These are phyloP conservation scores for Ustilago esculenta DNA, from an alignment of 1,284 basidiomycete species.

Conservation along the genomic window DNA sequence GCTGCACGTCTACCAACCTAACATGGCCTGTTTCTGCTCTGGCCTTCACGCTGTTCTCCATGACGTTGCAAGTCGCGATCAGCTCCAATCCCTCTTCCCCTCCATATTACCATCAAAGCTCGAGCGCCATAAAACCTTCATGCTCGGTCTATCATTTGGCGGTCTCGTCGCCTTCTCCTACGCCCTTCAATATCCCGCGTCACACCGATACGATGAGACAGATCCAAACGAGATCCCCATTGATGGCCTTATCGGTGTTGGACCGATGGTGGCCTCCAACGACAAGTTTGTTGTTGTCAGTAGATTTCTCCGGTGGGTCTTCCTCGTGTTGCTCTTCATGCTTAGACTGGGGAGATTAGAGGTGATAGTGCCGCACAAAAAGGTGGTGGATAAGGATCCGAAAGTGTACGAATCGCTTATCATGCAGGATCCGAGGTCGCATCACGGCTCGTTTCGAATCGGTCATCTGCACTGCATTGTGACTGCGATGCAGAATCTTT, in stretches of 20 bases:
- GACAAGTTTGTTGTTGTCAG: conserved; percentile 35
- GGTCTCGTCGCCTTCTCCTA: conserved; percentile 60
- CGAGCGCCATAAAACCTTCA: conserved; percentile 57
- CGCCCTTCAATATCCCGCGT: conserved; percentile 57
- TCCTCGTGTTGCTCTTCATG: conserved; percentile 10
- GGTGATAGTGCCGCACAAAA: conserved; percentile 62
- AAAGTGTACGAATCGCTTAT: conserved; percentile 63
- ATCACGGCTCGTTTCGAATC: conserved; percentile 62
- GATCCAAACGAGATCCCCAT: conserved; percentile 56
- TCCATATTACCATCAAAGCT: conserved; percentile 33
- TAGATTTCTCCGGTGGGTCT: conserved; percentile 14
- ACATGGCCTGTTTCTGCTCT: conserved; percentile 47
- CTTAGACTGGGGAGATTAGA: conserved; percentile 48
- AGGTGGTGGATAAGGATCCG: conserved; percentile 61
- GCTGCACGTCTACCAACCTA: conserved; percentile 59
- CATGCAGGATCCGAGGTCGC: conserved; percentile 59
- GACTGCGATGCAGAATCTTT: conserved; percentile 43
- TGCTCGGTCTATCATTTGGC: conserved; percentile 64
- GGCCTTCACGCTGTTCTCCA: conserved; percentile 58
- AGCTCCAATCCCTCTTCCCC: conserved; percentile 23
- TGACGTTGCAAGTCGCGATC: conserved; percentile 58
- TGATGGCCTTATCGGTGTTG: conserved; percentile 60
- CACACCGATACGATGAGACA: conserved; percentile 43
- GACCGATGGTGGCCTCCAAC: conserved; percentile 60
- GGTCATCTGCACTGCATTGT: conserved; percentile 57